Base-by-base conservation (phyloP, 805 yeast genomes). In the Zygosaccharomyces siamensis region DNA sequence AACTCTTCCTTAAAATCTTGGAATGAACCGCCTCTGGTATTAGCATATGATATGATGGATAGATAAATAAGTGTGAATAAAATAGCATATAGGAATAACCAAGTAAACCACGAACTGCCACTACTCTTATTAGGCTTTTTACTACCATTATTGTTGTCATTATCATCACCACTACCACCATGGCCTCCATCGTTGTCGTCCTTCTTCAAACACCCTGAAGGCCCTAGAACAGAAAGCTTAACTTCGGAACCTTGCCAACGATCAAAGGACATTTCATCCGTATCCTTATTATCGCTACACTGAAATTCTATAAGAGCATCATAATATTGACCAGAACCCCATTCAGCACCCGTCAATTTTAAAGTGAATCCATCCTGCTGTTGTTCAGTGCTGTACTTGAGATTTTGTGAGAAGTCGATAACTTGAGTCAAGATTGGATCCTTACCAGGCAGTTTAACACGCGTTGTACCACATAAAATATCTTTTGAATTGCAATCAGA, bases 1-100 rank as follows among this genome's bases (percentile, higher is more conserved):
- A 89, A 80, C 61, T 89, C 92, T 54, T 75, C 90, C 56, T 82
- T 81, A 65, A 86, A 75, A 53, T 85, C 89, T 20, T 83, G 81
- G 14, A 80, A 75, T 54, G 79, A 71, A 10, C 76, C 78, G 40
- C 89, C 87, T 55, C 86, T 81, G 56, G 85, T 80, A 57, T 80
- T 80, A 65, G 83, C 80, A 66, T 87, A 90, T 37, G 81, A 80
- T 40, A 89, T 82, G 57, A 86, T 75, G 40, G 78, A 77, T 30
- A 92, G 67, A 14, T 87, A 86, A 55, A 83, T 67, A 51, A 89
- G 69, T 56, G 90, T 82, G 62, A 90, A 87, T 7, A 89, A 60
- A 83, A 92, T 26, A 1, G 63, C 66, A 45, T 66, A 87, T 2
- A 89, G 79, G 63, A 90, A 79, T 76, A 90, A 79, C 46, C 95